Evolutionary conservation across 805 yeast genomes (phyloP), one percentile per base, ranked within the genome.

Genomic region (Kazachstania viticola): DNA sequence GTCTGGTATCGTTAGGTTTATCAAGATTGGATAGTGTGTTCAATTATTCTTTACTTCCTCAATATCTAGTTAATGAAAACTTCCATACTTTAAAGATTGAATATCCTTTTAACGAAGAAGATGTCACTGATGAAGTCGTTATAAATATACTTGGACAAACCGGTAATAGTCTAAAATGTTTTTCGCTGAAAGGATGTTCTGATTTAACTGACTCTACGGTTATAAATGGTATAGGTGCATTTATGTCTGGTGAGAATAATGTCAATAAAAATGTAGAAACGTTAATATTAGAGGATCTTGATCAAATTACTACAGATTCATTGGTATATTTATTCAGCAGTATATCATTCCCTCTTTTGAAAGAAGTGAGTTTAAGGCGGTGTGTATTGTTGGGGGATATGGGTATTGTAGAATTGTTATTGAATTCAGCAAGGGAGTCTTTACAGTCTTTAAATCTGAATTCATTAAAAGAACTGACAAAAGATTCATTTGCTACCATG

Each of bases 1-100:
- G 62, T 16, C 51, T 91, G 23, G 65, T 64, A n/a, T 58, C 64
- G 4, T 57, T 91, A 25, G 66, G 73, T 22, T 51, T 91, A 17
- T 68, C 79, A 5, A 60, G 88, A 31, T 56, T 91, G 16, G 94
- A 84, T 49, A 87, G 87, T 1, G 54, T 91, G 17, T 67, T 64
- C 28, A 66, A 74, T 2, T 78, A 76, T 45, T 76, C 73, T 27
- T 50, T 79, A 25, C 52, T 85, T 27, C 82, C 91, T 0, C 79
- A 75, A 34, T 70, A 71, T 45, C 49, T 83, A 17, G 61, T 64
- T 1, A 61, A 64, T 14, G 28, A 38, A 4, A 29, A 35, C 1
- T 52, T 85, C 33, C 63, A 67, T 27, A 64, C 65, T 14, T 54
- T 87, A 27, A 85, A 79, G 38, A 54, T 91, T 0, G 67, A 82